phyloP scores from a whole-genome alignment of 768 basidiomycete genomes.

The Tephrocybe sp. region DNA sequence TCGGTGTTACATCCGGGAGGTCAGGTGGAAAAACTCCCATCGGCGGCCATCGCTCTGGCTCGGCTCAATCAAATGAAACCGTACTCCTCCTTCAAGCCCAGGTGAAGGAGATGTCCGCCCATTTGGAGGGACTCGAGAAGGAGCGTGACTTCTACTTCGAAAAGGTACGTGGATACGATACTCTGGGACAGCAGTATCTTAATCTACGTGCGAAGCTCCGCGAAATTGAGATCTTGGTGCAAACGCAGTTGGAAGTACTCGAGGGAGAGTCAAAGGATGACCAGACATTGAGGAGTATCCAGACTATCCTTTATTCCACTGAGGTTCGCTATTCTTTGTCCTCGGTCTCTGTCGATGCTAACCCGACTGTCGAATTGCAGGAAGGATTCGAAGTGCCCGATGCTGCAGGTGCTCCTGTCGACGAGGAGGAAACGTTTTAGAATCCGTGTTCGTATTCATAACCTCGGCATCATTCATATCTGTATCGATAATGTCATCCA shows the following conservation, averaged over 20 bases:
- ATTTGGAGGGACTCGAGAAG: conserved; percentile 91
- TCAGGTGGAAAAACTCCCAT: conserved; percentile 74
- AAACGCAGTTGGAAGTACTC: conserved; percentile 66
- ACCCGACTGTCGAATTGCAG: conserved; percentile 35
- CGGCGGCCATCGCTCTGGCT: conserved; percentile 63
- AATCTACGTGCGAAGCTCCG: conserved; percentile 57
- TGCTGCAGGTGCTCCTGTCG: conserved; percentile 37
- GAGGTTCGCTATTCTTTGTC: conserved; percentile 54
- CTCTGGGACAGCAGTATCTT: background rate
- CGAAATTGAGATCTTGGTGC: conserved; percentile 93
- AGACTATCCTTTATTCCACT: conserved; percentile 91
- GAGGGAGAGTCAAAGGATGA: conserved; percentile 59
- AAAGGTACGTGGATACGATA: conserved; percentile 59
- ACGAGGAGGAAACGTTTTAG: conserved; percentile 83
- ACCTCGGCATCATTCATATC: conserved; percentile 6
- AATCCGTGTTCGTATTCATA: conserved; percentile 1
- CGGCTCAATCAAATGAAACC: conserved; percentile 64
- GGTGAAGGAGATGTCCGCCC: conserved; percentile 74
- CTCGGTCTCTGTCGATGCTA: background rate
- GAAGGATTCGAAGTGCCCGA: conserved; percentile 94
- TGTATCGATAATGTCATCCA: conserved; percentile 13
- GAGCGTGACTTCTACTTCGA: conserved; percentile 98
- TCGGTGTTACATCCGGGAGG: conserved; percentile 29
- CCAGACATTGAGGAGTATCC: conserved; percentile 68
- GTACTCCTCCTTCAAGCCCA: conserved; percentile 70